These are phyloP conservation scores for Kwoniella dejecticola DNA, from an alignment of 768 basidiomycete species.

Conservation along the genomic window DNA sequence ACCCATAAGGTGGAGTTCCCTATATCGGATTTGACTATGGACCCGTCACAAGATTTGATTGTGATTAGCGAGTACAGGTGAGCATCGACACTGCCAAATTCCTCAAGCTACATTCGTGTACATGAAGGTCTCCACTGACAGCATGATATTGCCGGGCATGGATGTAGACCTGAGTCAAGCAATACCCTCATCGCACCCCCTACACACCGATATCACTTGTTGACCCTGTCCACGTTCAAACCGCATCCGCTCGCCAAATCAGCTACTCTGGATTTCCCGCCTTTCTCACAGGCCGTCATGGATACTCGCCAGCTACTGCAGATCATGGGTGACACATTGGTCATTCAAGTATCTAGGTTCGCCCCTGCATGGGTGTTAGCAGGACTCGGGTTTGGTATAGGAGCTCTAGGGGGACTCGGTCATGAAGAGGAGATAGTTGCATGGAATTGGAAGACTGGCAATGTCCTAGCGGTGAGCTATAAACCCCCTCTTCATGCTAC, in stretches of 20 bases:
- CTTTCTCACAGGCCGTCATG: slow-evolving; percentile 25
- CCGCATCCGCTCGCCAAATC: slow-evolving; percentile 46
- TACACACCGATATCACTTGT: slow-evolving; percentile 48
- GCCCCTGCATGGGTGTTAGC: slow-evolving; percentile 48
- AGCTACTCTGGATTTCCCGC: slow-evolving; percentile 46
- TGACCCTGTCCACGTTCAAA: slow-evolving; percentile 44
- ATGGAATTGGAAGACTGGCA: slow-evolving; percentile 71
- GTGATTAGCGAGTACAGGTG: slow-evolving; percentile 58
- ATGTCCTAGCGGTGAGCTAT: slow-evolving; percentile 61
- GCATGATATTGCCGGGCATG: no score
- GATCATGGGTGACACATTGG: slow-evolving; percentile 62
- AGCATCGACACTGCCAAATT: slow-evolving; percentile 56
- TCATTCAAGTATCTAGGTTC: slow-evolving; percentile 58
- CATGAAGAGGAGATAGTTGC: slow-evolving; percentile 60
- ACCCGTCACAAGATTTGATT: slow-evolving; percentile 67
- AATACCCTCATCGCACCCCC: slow-evolving; percentile 20
- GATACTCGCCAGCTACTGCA: slow-evolving; percentile 58
- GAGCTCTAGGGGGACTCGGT: slow-evolving; percentile 28
- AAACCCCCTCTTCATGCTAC: background rate
- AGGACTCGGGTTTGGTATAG: slow-evolving; percentile 30
- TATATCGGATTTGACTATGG: slow-evolving; percentile 59
- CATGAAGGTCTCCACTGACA: no score
- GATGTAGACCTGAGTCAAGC: slow-evolving; percentile 21
- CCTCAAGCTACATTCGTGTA: no score
- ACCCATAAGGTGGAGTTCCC: slow-evolving; percentile 37